Conservation (phyloP, 441 rosid species). For the Jatropha podagrica region DNA sequence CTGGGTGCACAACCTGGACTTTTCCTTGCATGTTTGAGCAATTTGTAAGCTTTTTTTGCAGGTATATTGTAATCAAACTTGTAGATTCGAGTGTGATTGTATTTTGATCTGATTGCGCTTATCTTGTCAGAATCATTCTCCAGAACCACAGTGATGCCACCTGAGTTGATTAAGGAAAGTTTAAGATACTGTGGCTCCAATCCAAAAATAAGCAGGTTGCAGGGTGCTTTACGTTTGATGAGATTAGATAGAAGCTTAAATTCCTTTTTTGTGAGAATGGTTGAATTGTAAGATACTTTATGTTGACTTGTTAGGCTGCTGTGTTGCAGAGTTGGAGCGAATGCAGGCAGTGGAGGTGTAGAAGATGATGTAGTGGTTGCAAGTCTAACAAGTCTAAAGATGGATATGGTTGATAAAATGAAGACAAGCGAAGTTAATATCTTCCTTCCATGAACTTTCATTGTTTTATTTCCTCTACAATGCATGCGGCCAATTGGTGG, state of each 20-base stretch:
- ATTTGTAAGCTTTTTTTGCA: constrained; percentile 50
- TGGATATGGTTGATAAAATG: constrained; percentile 55
- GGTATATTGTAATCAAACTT: constrained; percentile 60
- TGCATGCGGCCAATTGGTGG: constrained; percentile 31
- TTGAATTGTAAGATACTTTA: constrained; percentile 17
- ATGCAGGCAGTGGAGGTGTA: constrained; percentile 33
- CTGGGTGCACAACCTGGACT: constrained; percentile 60
- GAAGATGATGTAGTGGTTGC: constrained; percentile 50
- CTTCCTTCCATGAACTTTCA: constrained; percentile 54
- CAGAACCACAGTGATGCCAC: constrained; percentile 67
- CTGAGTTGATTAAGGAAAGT: constrained; percentile 70
- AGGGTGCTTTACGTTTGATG: constrained; percentile 51
- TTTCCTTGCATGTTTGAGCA: constrained; percentile 44
- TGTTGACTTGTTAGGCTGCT: constrained; percentile 12
- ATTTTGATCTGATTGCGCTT: constrained; percentile 38
- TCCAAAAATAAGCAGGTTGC: constrained; percentile 86
- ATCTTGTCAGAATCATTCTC: constrained; percentile 81
- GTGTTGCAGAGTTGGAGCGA: constrained; percentile 34
- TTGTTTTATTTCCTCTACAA: constrained; percentile 37
- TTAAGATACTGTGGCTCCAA: constrained; percentile 73
- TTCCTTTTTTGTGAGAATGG: constrained; percentile 58
- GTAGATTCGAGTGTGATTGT: constrained; percentile 53
- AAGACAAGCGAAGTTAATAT: constrained; percentile 61
- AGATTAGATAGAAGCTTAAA: constrained; percentile 51
- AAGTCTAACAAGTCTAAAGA: constrained; percentile 57